Evolutionary conservation across 1,139 yeast genomes (phyloP).

Genomic region (Debaryomyces psychrophilus): DNA sequence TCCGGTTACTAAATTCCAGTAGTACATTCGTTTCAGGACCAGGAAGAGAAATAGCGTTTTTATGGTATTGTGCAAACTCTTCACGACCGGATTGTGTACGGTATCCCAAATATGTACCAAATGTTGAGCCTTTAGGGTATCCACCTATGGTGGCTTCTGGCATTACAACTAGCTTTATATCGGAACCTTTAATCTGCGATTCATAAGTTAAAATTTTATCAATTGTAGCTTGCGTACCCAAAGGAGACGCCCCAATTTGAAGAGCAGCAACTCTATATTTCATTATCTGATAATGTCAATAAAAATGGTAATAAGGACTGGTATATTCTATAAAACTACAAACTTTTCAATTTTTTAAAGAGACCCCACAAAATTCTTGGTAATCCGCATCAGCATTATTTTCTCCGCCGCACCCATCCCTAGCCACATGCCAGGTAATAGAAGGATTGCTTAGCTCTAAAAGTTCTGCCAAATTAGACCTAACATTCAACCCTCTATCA

Average conservation of each 20-base stretch:
- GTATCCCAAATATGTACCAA: slow-evolving; percentile 42
- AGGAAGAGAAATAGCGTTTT: slow-evolving; percentile 30
- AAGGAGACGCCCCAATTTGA: slow-evolving; percentile 36
- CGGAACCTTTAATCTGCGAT: slow-evolving; percentile 26
- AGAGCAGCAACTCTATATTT: slow-evolving; percentile 37
- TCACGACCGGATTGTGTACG: slow-evolving; percentile 39
- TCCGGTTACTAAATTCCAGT: slow-evolving; percentile 26
- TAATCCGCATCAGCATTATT: background rate
- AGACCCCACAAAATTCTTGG: too few relatives aligned
- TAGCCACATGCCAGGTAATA: background rate
- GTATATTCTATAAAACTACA: too few relatives aligned
- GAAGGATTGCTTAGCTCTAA: background rate
- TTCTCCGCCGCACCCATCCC: background rate
- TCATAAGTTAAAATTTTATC: slow-evolving; percentile 37
- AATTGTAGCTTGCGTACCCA: slow-evolving; percentile 34
- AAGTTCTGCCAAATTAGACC: background rate
- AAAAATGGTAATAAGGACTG: background rate
- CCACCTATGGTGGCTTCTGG: slow-evolving; percentile 47
- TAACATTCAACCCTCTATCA: background rate
- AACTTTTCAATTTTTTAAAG: too few relatives aligned
- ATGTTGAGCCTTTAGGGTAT: slow-evolving; percentile 41
- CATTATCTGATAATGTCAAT: background rate
- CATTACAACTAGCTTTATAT: slow-evolving; percentile 36
- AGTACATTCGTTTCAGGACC: slow-evolving; percentile 30
- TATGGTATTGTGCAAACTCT: slow-evolving; percentile 33